These are phyloP conservation scores for Phytophthora agathidicida DNA, from an alignment of 352 stramenopile genomes.

Conservation along the genomic window DNA sequence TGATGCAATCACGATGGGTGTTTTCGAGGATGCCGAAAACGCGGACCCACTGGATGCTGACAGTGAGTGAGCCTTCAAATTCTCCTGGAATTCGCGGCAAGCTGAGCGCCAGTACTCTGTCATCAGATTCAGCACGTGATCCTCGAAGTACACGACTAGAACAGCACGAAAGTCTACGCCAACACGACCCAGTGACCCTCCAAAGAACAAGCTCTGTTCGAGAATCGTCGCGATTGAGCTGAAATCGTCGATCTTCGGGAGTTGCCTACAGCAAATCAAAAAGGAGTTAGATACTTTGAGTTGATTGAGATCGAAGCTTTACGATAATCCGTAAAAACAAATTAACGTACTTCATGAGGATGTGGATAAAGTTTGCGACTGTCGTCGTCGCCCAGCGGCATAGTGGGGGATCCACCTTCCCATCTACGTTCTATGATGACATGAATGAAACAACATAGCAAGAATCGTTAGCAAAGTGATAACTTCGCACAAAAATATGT, in stretches of 20 bases:
- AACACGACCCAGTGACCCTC: slow-evolving; percentile 77
- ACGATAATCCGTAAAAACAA: not conserved
- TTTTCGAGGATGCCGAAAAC: slow-evolving; percentile 46
- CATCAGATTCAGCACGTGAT: slow-evolving; percentile 78
- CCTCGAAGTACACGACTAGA: slow-evolving; percentile 83
- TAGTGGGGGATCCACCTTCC: slow-evolving; percentile 81
- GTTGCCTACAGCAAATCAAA: slow-evolving; percentile 47
- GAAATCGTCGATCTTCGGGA: slow-evolving; percentile 88
- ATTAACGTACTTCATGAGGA: slow-evolving; percentile 73
- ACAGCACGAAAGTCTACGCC: slow-evolving; percentile 85
- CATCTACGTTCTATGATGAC: slow-evolving; percentile 57
- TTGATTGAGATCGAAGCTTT: not conserved
- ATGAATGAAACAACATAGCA: not conserved
- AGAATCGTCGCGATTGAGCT: slow-evolving; percentile 80
- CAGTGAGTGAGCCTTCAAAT: slow-evolving; percentile 50
- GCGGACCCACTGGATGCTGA: slow-evolving; percentile 19
- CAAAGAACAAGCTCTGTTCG: slow-evolving; percentile 89
- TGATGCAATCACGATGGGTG: slow-evolving; percentile 72
- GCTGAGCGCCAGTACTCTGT: slow-evolving; percentile 59
- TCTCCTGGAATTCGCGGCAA: slow-evolving; percentile 70
- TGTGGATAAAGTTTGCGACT: slow-evolving; percentile 81
- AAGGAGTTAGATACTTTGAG: slow-evolving; percentile 4
- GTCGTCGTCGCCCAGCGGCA: slow-evolving; percentile 83
- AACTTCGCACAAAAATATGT: not conserved
- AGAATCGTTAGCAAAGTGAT: not conserved